A percentile compares a stretch with the other conserved stretches of the same genome.
These are phyloP conservation scores for Verticillium zaregamsianum DNA, from an alignment of 2,329 filamentous ascomycete genomes.

Conservation along the genomic window DNA sequence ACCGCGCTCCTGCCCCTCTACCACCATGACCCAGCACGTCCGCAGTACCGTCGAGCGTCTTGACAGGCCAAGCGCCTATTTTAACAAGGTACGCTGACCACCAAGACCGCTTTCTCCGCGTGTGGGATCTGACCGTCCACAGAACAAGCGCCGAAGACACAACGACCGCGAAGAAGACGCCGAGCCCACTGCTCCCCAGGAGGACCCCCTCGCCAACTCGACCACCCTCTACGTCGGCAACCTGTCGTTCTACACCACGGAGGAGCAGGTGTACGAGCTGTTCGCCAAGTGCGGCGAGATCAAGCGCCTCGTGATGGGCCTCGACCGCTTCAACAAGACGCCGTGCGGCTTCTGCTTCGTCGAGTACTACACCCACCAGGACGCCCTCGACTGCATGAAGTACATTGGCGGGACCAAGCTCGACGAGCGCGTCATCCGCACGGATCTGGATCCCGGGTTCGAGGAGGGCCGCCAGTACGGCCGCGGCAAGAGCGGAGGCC, in stretches of 20 bases:
- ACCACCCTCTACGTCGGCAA: slow-evolving; percentile 98
- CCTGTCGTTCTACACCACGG: slow-evolving; percentile 96
- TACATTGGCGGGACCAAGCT: slow-evolving; percentile 98
- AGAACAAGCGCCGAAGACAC: slow-evolving; percentile 67
- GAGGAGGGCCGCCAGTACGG: slow-evolving; percentile 95
- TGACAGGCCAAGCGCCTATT: slow-evolving; percentile 94
- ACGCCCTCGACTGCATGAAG: slow-evolving; percentile 97
- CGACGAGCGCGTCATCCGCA: slow-evolving; percentile 93
- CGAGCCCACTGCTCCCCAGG: slow-evolving; percentile 21
- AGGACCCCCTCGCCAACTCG: slow-evolving; percentile 76
- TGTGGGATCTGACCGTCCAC: slow-evolving; percentile 3
- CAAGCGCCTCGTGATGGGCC: slow-evolving; percentile 95
- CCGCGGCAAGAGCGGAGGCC: slow-evolving; percentile 89
- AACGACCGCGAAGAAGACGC: slow-evolving; percentile 57
- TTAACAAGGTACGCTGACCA: slow-evolving; percentile 61
- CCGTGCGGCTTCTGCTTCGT: slow-evolving; percentile 99
- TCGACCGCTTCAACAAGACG: slow-evolving; percentile 95
- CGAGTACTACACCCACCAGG: slow-evolving; percentile 97
- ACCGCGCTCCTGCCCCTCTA: neutral
- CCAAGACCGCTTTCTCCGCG: neutral
- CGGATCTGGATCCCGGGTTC: slow-evolving; percentile 93
- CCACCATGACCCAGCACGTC: slow-evolving; percentile 39
- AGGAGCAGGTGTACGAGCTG: slow-evolving; percentile 97
- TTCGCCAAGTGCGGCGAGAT: slow-evolving; percentile 97
- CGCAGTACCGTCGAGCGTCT: slow-evolving; percentile 83